Conservation (phyloP, 208 protist genomes). For the Trypanosoma brucei region DNA sequence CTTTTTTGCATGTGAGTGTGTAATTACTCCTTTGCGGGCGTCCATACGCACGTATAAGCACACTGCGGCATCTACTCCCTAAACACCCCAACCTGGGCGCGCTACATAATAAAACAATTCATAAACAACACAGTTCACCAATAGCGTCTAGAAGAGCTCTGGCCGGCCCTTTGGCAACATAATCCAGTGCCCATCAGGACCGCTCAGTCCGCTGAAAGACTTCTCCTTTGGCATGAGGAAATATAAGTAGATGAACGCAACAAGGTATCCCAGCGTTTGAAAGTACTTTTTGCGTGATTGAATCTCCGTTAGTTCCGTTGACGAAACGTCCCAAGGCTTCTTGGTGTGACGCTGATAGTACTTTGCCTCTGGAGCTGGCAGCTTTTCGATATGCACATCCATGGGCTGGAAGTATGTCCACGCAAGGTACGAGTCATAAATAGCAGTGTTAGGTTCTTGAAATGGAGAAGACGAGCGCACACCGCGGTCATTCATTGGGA, state of each 20-base stretch:
- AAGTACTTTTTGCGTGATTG: conserved; percentile 86
- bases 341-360: conserved; percentile 89
- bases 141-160: conserved; percentile 64
- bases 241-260: conserved; percentile 71
- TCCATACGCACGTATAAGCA: neutral
- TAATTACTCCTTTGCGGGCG: too few species aligned
- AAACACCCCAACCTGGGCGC: neutral
- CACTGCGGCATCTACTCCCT: neutral
- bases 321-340: conserved; percentile 84
- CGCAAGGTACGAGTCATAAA: conserved; percentile 85
- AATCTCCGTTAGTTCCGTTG: conserved; percentile 85
- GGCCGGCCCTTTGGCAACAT: conserved; percentile 84
- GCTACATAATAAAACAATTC: too few species aligned
- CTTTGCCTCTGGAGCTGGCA: conserved; percentile 81
- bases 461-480: conserved; percentile 87
- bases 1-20: too few species aligned
- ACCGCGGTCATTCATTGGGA: conserved; percentile 78
- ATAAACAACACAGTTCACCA: neutral
- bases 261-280: conserved; percentile 66
- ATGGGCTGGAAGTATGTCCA: conserved; percentile 91
- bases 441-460: conserved; percentile 85
- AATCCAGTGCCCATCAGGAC: conserved; percentile 80
- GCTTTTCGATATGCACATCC: conserved; percentile 80
- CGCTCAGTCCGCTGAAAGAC: conserved; percentile 77
- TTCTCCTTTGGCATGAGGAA: conserved; percentile 92